Evolutionary conservation across 2,329 filamentous ascomycete genomes (phyloP).

Genomic region (Scopulariopsis brevicaulis): DNA sequence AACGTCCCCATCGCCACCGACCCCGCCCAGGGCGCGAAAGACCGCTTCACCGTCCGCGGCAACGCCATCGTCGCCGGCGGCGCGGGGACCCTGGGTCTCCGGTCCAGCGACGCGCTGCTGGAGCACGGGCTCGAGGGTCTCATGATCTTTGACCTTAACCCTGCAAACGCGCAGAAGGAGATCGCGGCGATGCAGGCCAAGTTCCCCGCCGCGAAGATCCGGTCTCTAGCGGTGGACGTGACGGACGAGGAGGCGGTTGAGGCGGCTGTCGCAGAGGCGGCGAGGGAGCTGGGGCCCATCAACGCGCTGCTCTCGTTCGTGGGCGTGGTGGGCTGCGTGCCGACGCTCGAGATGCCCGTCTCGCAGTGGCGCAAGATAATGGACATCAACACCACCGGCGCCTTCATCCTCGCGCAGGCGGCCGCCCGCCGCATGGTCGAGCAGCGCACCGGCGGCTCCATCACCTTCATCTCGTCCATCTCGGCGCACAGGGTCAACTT

Average conservation of each 20-base stretch:
- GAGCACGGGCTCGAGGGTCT: constrained; percentile 51
- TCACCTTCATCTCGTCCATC: constrained; percentile 72
- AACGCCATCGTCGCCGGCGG: constrained; percentile 49
- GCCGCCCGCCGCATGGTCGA: constrained; percentile 63
- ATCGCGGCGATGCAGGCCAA: constrained; percentile 50
- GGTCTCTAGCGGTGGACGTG: constrained; percentile 60
- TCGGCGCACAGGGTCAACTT: constrained; percentile 78
- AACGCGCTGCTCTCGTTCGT: constrained; percentile 73
- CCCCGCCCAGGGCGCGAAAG: constrained; percentile 1
- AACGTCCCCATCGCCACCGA: constrained; percentile 5
- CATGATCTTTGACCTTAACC: constrained; percentile 50
- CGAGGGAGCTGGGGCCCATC: constrained; percentile 54
- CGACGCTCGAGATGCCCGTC: constrained; percentile 50
- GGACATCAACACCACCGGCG: constrained; percentile 73
- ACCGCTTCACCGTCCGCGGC: constrained; percentile 19
- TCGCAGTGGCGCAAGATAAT: constrained; percentile 61
- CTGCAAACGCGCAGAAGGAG: constrained; percentile 60
- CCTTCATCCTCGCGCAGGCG: constrained; percentile 67
- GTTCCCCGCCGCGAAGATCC: constrained; percentile 29
- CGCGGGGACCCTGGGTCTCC: constrained; percentile 8
- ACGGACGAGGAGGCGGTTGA: constrained; percentile 60
- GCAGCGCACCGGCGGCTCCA: constrained; percentile 58
- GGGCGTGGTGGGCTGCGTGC: constrained; percentile 54
- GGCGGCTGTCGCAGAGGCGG: constrained; percentile 55
- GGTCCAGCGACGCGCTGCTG: constrained; percentile 49